phyloP scores from a whole-genome alignment of 768 basidiomycete species.

The Bullera alba region DNA sequence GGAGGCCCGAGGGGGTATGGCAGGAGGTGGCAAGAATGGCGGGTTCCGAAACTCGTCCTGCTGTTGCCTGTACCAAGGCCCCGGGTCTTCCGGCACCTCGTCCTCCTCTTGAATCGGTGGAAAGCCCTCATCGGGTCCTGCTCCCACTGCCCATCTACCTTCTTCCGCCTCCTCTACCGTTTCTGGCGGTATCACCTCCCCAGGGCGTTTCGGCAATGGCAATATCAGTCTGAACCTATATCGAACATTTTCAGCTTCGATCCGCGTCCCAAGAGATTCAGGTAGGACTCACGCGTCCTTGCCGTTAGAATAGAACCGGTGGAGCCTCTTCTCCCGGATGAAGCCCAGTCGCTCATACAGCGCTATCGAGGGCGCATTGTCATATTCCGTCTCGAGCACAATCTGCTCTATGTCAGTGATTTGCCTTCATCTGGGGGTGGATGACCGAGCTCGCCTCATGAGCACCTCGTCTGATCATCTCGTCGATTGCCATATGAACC shows the following conservation, averaged over 20 bases:
- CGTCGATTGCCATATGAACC: slow-evolving; percentile 70
- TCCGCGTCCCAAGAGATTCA: not conserved
- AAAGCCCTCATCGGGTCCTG: slow-evolving; percentile 3
- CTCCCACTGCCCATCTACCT: slow-evolving; percentile 10
- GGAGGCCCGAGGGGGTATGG: too few relatives aligned
- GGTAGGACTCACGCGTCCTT: slow-evolving; percentile 69
- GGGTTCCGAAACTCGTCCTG: too few relatives aligned
- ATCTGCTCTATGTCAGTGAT: slow-evolving; percentile 53
- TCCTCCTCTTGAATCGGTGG: not conserved
- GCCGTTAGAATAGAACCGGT: slow-evolving; percentile 92
- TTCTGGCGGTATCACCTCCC: slow-evolving; percentile 4
- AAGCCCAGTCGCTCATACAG: slow-evolving; percentile 90
- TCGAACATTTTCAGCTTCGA: not conserved
- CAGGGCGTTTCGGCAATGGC: slow-evolving; percentile 7
- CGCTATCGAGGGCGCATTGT: slow-evolving; percentile 78
- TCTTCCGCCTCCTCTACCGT: slow-evolving; percentile 14
- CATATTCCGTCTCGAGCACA: slow-evolving; percentile 90
- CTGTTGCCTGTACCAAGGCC: too few relatives aligned
- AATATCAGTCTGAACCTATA: slow-evolving; percentile 19
- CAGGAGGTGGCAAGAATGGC: too few relatives aligned
- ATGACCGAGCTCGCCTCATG: slow-evolving; percentile 59
- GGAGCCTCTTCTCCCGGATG: slow-evolving; percentile 87
- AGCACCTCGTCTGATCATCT: slow-evolving; percentile 74
- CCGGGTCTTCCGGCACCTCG: not conserved
- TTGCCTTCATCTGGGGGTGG: not conserved